Evolutionary conservation across 345 rosid species (phyloP).

Genomic region (Aquilaria sinensis): DNA sequence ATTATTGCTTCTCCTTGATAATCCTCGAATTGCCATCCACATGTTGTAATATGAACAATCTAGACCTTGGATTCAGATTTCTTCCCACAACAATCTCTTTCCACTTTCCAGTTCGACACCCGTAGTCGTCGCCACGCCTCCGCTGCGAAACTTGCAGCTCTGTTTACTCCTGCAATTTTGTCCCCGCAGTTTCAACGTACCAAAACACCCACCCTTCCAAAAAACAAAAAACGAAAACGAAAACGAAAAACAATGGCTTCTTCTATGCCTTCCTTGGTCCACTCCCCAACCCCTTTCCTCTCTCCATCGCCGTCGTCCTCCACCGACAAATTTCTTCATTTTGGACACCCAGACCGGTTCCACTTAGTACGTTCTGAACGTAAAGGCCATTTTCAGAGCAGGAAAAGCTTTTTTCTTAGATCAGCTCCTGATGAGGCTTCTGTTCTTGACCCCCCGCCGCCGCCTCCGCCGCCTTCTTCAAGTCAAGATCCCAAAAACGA

Average conservation of each 20-base stretch:
- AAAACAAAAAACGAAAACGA: not conserved
- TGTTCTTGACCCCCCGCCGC: constrained; percentile 32
- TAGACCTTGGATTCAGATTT: not conserved
- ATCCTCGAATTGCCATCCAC: no score
- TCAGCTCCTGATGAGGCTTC: constrained; percentile 40
- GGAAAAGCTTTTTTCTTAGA: constrained; percentile 24
- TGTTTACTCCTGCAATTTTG: no score
- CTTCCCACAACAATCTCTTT: not conserved
- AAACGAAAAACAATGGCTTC: constrained; percentile 12
- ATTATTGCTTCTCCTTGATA: no score
- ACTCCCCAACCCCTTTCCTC: constrained; percentile 1
- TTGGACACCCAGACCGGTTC: constrained; percentile 4
- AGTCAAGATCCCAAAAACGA: constrained; percentile 11
- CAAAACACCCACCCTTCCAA: no score
- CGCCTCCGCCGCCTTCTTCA: constrained; percentile 15
- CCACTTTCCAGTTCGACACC: not conserved
- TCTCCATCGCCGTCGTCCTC: constrained; percentile 4
- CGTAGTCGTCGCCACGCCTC: not conserved
- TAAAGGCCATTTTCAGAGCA: not conserved
- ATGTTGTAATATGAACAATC: no score
- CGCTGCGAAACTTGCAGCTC: no score
- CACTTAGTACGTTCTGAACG: not conserved
- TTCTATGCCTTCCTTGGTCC: constrained; percentile 9
- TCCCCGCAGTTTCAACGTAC: no score
- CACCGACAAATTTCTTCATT: not conserved